A percentile compares a stretch with the other conserved stretches of the same genome.
These are phyloP conservation scores for Curvularia eragrostidis DNA, from an alignment of 2,329 filamentous ascomycete genomes.

Conservation along the genomic window DNA sequence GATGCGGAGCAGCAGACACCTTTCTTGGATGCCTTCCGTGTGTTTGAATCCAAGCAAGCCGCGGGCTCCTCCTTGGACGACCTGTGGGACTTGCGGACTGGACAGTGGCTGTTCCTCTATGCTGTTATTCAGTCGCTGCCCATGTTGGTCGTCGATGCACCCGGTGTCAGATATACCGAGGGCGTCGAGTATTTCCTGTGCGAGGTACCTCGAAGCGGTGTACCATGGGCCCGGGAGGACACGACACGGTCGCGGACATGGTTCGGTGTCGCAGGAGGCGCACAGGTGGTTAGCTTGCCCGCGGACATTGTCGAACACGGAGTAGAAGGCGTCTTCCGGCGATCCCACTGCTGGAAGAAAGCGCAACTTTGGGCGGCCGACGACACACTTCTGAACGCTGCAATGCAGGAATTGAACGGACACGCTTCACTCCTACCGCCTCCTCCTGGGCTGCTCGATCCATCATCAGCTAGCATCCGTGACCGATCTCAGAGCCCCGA, in stretches of 20 bases:
- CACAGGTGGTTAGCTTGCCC: constrained; percentile 67
- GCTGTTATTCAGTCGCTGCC: constrained; percentile 78
- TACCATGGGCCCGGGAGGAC: constrained; percentile 75
- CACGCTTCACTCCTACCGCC: constrained; percentile 41
- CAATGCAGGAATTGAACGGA: constrained; percentile 44
- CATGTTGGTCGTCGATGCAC: constrained; percentile 78
- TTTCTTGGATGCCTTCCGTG: constrained; percentile 73
- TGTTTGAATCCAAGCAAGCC: constrained; percentile 73
- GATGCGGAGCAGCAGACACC: constrained; percentile 68
- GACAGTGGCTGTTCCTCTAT: constrained; percentile 84
- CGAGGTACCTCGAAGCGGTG: constrained; percentile 72
- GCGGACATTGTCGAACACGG: constrained; percentile 70
- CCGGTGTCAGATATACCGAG: constrained; percentile 70
- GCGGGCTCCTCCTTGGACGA: constrained; percentile 70
- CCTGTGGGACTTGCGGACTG: constrained; percentile 72
- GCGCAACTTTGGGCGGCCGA: constrained; percentile 66
- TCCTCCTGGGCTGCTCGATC: constrained; percentile 39
- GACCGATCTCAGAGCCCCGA: constrained; percentile 40
- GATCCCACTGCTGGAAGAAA: constrained; percentile 72
- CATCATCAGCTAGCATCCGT: constrained; percentile 23
- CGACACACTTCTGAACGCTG: constrained; percentile 42
- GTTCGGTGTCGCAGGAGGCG: constrained; percentile 75
- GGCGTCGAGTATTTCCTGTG: constrained; percentile 84
- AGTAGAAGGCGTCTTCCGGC: constrained; percentile 70
- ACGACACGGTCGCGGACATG: constrained; percentile 65